Evolutionary conservation across 371 early-diverging fungal species (phyloP).

Genomic region (Lichtheimia hyalospora): DNA sequence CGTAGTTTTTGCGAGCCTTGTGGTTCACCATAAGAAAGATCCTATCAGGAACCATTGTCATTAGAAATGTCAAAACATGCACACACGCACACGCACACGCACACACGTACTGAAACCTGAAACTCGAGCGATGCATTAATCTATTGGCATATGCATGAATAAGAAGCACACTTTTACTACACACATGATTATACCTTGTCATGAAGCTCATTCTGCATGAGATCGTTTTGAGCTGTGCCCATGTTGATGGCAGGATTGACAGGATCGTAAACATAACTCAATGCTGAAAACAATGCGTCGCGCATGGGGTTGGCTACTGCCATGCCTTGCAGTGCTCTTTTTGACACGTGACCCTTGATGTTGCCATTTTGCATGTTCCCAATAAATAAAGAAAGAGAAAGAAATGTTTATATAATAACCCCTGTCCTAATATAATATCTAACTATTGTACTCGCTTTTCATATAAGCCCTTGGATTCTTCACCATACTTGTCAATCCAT

Average conservation of each 20-base stretch:
- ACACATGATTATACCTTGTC: conserved; percentile 39
- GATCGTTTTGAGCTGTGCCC: conserved; percentile 73
- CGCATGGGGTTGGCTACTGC: conserved; percentile 9
- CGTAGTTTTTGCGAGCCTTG: conserved; percentile 59
- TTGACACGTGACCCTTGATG: neutral
- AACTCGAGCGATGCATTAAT: conserved; percentile 5
- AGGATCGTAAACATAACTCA: conserved; percentile 35
- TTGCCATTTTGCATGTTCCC: too few species aligned
- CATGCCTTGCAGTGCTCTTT: conserved; percentile 6
- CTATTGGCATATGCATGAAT: neutral
- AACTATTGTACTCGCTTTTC: neutral
- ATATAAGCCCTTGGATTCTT: neutral
- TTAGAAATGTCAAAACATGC: neutral
- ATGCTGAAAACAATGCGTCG: neutral
- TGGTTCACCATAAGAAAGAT: conserved; percentile 48
- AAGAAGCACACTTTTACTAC: neutral
- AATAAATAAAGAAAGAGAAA: too few species aligned
- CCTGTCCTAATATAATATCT: too few species aligned
- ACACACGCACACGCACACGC: too few species aligned
- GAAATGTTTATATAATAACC: too few species aligned
- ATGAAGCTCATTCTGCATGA: conserved; percentile 46
- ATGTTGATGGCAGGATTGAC: conserved; percentile 50
- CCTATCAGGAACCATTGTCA: conserved; percentile 16
- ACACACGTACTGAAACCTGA: neutral
- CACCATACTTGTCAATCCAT: neutral